A percentile compares a stretch with the other conserved stretches of the same genome.
Evolutionary conservation across 768 basidiomycete species (phyloP).

Genomic region (Lactarius sp.): DNA sequence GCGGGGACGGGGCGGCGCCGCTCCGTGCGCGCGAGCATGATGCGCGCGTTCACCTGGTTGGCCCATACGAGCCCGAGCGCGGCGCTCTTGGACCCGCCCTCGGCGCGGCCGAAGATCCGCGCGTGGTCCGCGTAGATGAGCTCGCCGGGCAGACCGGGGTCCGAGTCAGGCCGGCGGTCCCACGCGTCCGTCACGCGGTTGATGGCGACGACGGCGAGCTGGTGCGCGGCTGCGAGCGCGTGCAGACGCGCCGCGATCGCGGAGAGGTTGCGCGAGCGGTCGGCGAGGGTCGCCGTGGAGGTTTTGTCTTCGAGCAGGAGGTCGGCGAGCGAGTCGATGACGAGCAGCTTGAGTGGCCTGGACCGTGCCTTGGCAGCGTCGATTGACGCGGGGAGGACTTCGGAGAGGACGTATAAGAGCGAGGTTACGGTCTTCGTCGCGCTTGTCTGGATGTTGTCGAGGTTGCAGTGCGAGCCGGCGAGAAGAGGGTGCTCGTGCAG

Average conservation of each 20-base stretch:
- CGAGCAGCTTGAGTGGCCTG: conserved; percentile 67
- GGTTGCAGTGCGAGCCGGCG: conserved; percentile 39
- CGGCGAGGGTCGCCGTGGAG: conserved; percentile 55
- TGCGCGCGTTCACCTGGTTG: conserved; percentile 81
- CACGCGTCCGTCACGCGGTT: conserved; percentile 90
- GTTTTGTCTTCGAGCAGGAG: conserved; percentile 66
- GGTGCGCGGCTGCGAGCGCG: conserved; percentile 54
- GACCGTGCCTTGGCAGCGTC: conserved; percentile 31
- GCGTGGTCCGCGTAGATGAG: conserved; percentile 69
- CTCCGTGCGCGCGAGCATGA: conserved; percentile 77
- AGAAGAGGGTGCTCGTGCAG: conserved; percentile 46
- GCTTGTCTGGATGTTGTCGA: conserved; percentile 60
- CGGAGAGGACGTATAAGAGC: conserved; percentile 51
- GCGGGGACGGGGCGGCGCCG: conserved; percentile 54
- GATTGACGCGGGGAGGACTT: conserved; percentile 51
- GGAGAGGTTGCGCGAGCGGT: conserved; percentile 67
- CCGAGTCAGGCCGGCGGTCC: conserved; percentile 30
- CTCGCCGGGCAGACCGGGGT: conserved; percentile 32
- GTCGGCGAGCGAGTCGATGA: conserved; percentile 87
- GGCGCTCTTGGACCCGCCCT: conserved; percentile 69
- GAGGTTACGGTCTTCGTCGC: conserved; percentile 49
- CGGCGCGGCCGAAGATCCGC: conserved; percentile 67
- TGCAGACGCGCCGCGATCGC: conserved; percentile 69
- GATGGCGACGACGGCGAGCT: conserved; percentile 73
- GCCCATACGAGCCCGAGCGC: conserved; percentile 89